A percentile compares a stretch with the other conserved stretches of the same genome.
These are phyloP conservation scores for Lachancea fermentati DNA, from an alignment of 805 yeast species.

Conservation along the genomic window DNA sequence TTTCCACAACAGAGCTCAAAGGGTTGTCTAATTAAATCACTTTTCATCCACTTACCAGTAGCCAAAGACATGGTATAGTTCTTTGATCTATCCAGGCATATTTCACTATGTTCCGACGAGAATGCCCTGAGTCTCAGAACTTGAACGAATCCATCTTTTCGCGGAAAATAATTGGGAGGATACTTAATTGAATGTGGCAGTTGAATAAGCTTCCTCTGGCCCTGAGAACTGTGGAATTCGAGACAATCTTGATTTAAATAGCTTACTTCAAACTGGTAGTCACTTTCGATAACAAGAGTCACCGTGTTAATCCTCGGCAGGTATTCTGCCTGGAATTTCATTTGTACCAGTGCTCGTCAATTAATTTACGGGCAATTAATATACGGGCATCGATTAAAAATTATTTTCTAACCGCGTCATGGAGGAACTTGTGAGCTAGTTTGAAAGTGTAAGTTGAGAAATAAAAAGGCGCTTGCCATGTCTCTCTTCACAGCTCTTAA, in stretches of 20 bases:
- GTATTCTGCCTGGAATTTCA: conserved; percentile 11
- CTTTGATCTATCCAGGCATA: conserved; percentile 9
- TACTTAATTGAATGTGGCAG: conserved; percentile 6
- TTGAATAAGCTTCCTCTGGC: neutral
- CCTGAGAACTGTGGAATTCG: conserved; percentile 6
- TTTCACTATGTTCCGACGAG: neutral
- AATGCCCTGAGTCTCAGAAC: neutral
- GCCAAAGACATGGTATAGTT: conserved; percentile 13
- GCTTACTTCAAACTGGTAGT: conserved; percentile 4
- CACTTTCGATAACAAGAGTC: conserved; percentile 16
- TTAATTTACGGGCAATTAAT: no score
- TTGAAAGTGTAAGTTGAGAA: no score
- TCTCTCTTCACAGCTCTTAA: conserved; percentile 79
- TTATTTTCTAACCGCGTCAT: no score
- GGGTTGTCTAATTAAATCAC: conserved; percentile 9
- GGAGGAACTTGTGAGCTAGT: no score
- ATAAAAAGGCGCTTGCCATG: conserved; percentile 21
- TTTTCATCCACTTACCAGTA: conserved; percentile 24
- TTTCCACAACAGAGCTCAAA: conserved; percentile 15
- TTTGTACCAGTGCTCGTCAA: neutral
- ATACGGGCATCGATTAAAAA: no score
- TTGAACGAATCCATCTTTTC: neutral
- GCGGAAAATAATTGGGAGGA: neutral
- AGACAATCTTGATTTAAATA: conserved; percentile 3
- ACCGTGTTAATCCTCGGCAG: conserved; percentile 17